Base-by-base conservation (phyloP, 768 basidiomycete genomes). In the Suillus lakei region DNA sequence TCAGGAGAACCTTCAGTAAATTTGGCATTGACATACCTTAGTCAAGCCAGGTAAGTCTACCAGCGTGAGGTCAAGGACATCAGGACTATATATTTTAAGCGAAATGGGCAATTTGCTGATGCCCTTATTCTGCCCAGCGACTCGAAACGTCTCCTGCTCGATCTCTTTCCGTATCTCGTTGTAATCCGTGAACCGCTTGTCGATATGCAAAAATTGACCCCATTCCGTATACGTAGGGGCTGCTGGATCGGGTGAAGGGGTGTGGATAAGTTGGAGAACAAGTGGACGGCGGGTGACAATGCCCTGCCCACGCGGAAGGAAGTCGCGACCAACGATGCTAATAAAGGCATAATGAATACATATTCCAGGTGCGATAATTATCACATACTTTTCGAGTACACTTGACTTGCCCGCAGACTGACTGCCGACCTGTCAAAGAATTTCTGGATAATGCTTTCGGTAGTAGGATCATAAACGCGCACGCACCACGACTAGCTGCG, bases 111-210 rank as follows among this genome's bases (percentile, higher is more conserved):
- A 78, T 75, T 96, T 96, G 80, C 95, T 96, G 65, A 99, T 91
- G 53, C 98, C 98, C 80, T 99, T 99, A 79, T 99, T 99, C 82
- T 98, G 96, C 0, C 98, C 98, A 0, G 98, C 98, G 21, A 99
- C 96, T 51, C 98, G 84, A 77, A 91, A 96, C 2, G 98, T 99
- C 82, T 99, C 98, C 75, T 93, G 91, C 78, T 99, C 98, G 65
- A 99, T 99, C 81, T 99, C 98, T 69, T 91, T 92, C 46, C 97
- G 86, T 68, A 99, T 92, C 72, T 99, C 97, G 53, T 86, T 82
- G 73, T 96, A 99, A 74, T 99, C 97, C n/a, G 95, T 96, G 80
- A 96, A 98, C 46, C 93, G 88, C 76, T 93, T 94, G 85, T 98
- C 96, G 63, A 97, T 84, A 76, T 99, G 98, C 34, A 99, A 85